Base-by-base conservation (phyloP, 257 asterid genomes). In the Capsicum chinense region DNA sequence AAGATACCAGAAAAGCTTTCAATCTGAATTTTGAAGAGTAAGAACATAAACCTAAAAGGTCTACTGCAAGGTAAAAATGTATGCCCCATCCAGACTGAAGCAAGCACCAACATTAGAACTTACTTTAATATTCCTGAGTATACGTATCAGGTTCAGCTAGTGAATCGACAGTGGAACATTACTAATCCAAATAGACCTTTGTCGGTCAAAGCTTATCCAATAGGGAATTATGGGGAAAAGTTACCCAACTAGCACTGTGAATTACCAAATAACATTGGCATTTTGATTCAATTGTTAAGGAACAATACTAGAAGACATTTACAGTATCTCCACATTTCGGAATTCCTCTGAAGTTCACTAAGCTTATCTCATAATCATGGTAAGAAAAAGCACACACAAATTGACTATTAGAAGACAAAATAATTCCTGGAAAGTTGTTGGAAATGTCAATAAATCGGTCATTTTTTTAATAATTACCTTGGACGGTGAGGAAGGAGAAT, bases 401-500 rank as follows among this genome's bases (percentile, higher is more conserved):
- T 73, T 73, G 59, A 73, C n/a, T 47, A 73, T 47, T 19, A 73
- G 59, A 73, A 73, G 39, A 47, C 39, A 48, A 37, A 37, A 73
- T 1, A 76, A 52, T 76, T 21, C 63, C 47, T 50, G 63, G 14
- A 76, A 17, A 52, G 60, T 21, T 50, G 47, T 76, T 48, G 48
- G 42, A 47, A 48, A 26, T 19, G 80, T 73, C 59, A 73, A 73
- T 21, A 73, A 39, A 37, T 39, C 19, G 71, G n/a, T 33, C 26
- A 69, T 19, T 50, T 48, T 66, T 44, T 12, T 56, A 15, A 47
- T 21, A 21, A 83, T 88, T 92, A 96, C 99, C 98, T 93, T 83
- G 97, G 92, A 59, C 97, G 89, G 85, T 96, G 99, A 57, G 97
- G 97, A 88, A 96, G 97, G 73, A 96, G 85, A 85, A 93, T 85